A percentile compares a stretch with the other conserved stretches of the same genome.
phyloP scores from a whole-genome alignment of 2,329 filamentous ascomycete species.

The Amphichorda felina region DNA sequence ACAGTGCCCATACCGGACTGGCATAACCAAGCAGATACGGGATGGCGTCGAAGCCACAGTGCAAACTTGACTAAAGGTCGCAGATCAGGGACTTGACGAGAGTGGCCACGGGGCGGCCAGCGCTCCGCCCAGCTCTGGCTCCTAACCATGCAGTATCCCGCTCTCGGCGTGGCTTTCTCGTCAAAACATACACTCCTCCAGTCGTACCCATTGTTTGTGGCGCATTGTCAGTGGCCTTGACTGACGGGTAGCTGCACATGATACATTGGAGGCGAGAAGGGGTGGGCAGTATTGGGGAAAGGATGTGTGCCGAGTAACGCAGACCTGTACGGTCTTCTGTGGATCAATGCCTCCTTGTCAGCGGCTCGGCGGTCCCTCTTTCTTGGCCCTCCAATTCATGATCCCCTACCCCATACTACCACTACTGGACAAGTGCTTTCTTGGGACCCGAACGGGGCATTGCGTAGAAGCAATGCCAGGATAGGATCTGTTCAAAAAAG shows the following conservation, averaged over 20 bases:
- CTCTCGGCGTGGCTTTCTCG: conserved; percentile 1
- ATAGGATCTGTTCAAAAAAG: not conserved
- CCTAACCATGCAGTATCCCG: conserved; percentile 2
- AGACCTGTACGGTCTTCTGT: not conserved
- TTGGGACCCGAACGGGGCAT: too few relatives aligned
- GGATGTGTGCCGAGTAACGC: not conserved
- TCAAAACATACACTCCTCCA: conserved; percentile 1
- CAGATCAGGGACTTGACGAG: not conserved
- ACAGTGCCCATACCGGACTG: too few relatives aligned
- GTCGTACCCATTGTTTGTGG: conserved; percentile 2
- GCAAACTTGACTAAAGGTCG: too few relatives aligned
- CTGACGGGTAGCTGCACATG: conserved; percentile 3
- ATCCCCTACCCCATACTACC: too few relatives aligned
- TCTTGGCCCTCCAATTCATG: too few relatives aligned
- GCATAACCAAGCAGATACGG: too few relatives aligned
- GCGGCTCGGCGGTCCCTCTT: not conserved
- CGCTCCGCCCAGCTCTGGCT: not conserved
- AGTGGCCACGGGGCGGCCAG: not conserved
- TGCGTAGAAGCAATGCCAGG: too few relatives aligned
- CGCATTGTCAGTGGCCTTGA: not conserved
- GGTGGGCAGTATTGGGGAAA: not conserved
- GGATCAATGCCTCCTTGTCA: not conserved
- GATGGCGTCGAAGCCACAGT: too few relatives aligned
- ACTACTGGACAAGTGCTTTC: too few relatives aligned
- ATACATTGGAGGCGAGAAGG: conserved; percentile 2